Evolutionary conservation across 139 green algal species (phyloP).

Genomic region (Diplosphaera chodatii): DNA sequence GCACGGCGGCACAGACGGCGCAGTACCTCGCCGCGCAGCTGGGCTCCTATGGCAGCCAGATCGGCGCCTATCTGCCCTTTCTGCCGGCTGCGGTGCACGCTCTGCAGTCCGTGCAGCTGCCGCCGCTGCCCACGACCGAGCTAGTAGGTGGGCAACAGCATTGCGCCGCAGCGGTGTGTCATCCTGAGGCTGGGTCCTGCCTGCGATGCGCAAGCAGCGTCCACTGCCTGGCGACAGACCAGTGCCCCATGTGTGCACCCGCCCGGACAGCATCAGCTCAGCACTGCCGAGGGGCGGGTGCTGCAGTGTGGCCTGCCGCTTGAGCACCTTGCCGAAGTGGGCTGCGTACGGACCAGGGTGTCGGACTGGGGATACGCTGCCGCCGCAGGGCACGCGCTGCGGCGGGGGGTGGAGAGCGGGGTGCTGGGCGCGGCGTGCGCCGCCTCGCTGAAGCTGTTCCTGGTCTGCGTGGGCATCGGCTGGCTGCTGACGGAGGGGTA

Average conservation of each 20-base stretch:
- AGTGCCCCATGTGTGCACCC: too few species aligned
- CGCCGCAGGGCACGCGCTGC: neutral
- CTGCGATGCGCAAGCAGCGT: too few species aligned
- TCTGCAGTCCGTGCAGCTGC: neutral
- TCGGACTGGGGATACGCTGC: too few species aligned
- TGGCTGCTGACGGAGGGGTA: slow-evolving; percentile 26
- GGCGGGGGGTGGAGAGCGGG: slow-evolving; percentile 12
- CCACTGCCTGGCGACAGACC: too few species aligned
- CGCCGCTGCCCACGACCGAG: neutral
- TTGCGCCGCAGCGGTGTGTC: too few species aligned
- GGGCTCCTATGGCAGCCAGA: neutral
- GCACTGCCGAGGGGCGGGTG: too few species aligned
- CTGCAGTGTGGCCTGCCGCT: too few species aligned
- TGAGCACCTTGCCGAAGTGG: too few species aligned
- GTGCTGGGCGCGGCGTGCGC: slow-evolving; percentile 26
- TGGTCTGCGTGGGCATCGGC: slow-evolving; percentile 38
- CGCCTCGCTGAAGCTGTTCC: slow-evolving; percentile 40
- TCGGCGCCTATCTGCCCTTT: neutral
- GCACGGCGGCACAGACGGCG: neutral
- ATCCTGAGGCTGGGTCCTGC: too few species aligned
- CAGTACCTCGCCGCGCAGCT: neutral
- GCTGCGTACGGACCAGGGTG: too few species aligned
- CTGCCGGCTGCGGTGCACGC: neutral
- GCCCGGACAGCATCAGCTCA: too few species aligned
- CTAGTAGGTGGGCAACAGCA: too few species aligned